Base-by-base conservation (phyloP, 345 rosid genomes). In the Rubroshorea leprosula region DNA sequence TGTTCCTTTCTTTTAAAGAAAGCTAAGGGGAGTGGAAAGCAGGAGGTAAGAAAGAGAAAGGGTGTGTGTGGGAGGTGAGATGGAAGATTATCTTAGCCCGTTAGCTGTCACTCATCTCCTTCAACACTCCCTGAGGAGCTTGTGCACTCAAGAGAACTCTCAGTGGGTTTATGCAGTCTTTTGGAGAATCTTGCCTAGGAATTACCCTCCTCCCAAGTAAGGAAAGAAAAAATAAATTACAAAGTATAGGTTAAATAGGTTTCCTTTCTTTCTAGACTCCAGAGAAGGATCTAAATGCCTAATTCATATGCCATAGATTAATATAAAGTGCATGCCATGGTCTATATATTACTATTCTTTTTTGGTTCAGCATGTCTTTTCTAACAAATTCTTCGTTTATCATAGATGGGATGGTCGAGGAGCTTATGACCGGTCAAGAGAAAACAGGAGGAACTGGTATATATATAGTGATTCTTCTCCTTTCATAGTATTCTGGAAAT, bases 131-230 rank as follows among this genome's bases (percentile, higher is more conserved):
- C 82, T 92, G 29, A 80, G 98, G 74, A 86, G 96, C 75, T 62
- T 92, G 67, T 92, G 98, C 73, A 86, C 76, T 78, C 85, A 80
- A 64, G 90, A 84, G 15, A 80, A 80, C 53, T 89, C 95, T 64
- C 89, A 89, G 71, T 92, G 98, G 98, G 95, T 92, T 78, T 92
- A 92, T 81, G 98, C 96, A 58, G 98, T 92, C 63, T 92, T 92
- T 56, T 92, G 98, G 98, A 86, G 98, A 79, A 86, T 92, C 89
- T 80, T 92, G 70, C 98, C 98, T 55, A 84, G 98, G 65, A 92
- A 89, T 51, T 92, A 92, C 70, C 98, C 98, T 20, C 96, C 98
- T 47, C 98, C 98, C 72, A 92, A 92, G 98, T 92, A 86, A 84
- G 80, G 41, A 55, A 56, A 27, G 1, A 38, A 45, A 61, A 47